Evolutionary conservation across 1,139 yeast genomes (phyloP).

Genomic region (Scheffersomyces titani): DNA sequence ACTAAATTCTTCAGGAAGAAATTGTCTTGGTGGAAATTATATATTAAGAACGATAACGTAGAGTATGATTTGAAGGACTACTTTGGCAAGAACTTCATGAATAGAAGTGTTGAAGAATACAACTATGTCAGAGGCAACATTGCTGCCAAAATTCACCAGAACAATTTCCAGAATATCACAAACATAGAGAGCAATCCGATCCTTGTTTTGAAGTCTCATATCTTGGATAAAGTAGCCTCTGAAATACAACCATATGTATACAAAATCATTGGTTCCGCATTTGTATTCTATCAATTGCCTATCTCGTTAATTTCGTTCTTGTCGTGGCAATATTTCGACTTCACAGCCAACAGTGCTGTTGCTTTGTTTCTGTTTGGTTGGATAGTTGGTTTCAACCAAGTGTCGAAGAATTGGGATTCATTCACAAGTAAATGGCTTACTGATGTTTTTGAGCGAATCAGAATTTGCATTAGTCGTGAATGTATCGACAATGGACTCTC

Average conservation of each 20-base stretch:
- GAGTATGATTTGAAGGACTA: conserved; percentile 47
- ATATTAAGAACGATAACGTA: conserved; percentile 46
- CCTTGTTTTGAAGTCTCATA: conserved; percentile 26
- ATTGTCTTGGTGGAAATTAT: conserved; percentile 48
- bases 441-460: conserved; percentile 34
- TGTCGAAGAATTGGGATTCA: conserved; percentile 39
- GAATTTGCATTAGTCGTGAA: conserved; percentile 36
- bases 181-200: conserved; percentile 31
- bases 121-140: conserved; percentile 42
- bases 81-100: conserved; percentile 38
- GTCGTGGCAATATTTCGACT: conserved; percentile 38
- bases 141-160: conserved; percentile 23
- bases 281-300: conserved; percentile 43
- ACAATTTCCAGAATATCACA: conserved; percentile 9
- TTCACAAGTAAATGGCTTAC: conserved; percentile 32
- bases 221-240: conserved; percentile 26
- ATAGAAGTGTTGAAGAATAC: conserved; percentile 39
- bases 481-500: conserved; percentile 43
- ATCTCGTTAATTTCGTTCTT: conserved; percentile 31
- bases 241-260: conserved; percentile 46
- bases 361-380: conserved; percentile 43
- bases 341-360: conserved; percentile 32
- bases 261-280: conserved; percentile 28
- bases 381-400: conserved; percentile 46
- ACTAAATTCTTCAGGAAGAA: conserved; percentile 29